A percentile compares a stretch with the other conserved stretches of the same genome.
These are phyloP conservation scores for Alternaria sp. DNA, from an alignment of 2,329 filamentous ascomycete species.

Conservation along the genomic window DNA sequence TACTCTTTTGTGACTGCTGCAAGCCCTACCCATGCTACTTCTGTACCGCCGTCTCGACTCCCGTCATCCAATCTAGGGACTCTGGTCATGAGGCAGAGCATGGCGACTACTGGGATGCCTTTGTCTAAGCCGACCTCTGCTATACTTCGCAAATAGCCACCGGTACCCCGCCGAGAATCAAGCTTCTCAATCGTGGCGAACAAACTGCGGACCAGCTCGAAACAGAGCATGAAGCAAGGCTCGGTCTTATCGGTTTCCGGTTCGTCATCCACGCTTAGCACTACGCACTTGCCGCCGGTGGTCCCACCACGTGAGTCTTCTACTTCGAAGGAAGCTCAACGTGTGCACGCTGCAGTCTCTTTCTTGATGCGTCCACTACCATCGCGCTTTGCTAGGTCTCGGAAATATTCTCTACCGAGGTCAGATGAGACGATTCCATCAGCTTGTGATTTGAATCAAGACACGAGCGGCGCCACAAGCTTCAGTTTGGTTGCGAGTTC, in stretches of 20 bases:
- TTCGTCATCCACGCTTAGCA: constrained; percentile 36
- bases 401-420: constrained; percentile 13
- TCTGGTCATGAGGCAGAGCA: constrained; percentile 15
- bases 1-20: constrained; percentile 35
- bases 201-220: constrained; percentile 33
- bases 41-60: constrained; percentile 28
- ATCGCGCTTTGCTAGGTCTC: constrained; percentile 28
- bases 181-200: constrained; percentile 29
- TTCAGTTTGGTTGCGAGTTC: constrained; percentile 4
- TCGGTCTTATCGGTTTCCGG: constrained; percentile 31
- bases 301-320: constrained; percentile 48
- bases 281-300: constrained; percentile 27
- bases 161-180: constrained; percentile 26
- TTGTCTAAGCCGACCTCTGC: constrained; percentile 25
- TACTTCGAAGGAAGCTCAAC: constrained; percentile 45
- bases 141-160: constrained; percentile 27
- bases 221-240: constrained; percentile 30
- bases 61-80: constrained; percentile 16
- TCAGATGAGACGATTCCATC: constrained; percentile 13
- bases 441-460: constrained; percentile 8
- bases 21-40: constrained; percentile 33
- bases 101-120: constrained; percentile 25
- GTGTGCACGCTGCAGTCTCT: constrained; percentile 36
- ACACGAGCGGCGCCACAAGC: constrained; percentile 1
- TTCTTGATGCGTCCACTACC: constrained; percentile 38